Evolutionary conservation across 371 early-diverging fungal species (phyloP).

Genomic region (Lichtheimia ornata): DNA sequence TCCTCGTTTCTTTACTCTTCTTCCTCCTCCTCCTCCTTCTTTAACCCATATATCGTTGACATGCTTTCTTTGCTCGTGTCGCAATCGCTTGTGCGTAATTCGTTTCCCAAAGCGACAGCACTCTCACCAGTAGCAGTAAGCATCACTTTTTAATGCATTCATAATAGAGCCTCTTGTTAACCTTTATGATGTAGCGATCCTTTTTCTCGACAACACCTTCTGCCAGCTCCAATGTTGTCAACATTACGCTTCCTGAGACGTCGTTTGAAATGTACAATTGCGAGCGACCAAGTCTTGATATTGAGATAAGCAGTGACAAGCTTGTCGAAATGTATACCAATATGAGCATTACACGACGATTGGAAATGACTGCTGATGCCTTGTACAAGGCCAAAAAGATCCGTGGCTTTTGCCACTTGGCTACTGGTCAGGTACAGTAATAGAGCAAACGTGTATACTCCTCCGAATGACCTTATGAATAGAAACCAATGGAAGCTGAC

Average conservation of each 20-base stretch:
- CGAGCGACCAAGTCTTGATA: slow-evolving; percentile 61
- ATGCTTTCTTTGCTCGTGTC: too few species aligned
- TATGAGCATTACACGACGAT: slow-evolving; percentile 89
- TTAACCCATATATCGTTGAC: too few species aligned
- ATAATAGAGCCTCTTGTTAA: too few species aligned
- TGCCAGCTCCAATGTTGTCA: neutral
- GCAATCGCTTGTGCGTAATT: too few species aligned
- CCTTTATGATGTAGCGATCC: too few species aligned
- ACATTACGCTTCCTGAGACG: slow-evolving; percentile 57
- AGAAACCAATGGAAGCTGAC: slow-evolving; percentile 5
- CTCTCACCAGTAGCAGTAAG: too few species aligned
- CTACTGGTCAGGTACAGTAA: slow-evolving; percentile 89
- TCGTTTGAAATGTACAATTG: slow-evolving; percentile 72
- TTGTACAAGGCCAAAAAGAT: slow-evolving; percentile 97
- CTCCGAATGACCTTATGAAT: slow-evolving; percentile 14
- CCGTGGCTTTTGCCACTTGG: slow-evolving; percentile 99
- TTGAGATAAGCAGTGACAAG: slow-evolving; percentile 68
- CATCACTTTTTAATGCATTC: too few species aligned
- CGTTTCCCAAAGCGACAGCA: too few species aligned
- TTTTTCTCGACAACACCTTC: too few species aligned
- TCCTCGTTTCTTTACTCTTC: too few species aligned
- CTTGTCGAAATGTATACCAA: slow-evolving; percentile 82
- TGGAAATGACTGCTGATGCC: slow-evolving; percentile 95
- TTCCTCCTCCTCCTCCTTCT: too few species aligned
- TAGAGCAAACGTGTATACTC: slow-evolving; percentile 10